Evolutionary conservation across 169 alveolate species (phyloP), one percentile per base, ranked within the genome.

Genomic region (Eimeria sp.): DNA sequence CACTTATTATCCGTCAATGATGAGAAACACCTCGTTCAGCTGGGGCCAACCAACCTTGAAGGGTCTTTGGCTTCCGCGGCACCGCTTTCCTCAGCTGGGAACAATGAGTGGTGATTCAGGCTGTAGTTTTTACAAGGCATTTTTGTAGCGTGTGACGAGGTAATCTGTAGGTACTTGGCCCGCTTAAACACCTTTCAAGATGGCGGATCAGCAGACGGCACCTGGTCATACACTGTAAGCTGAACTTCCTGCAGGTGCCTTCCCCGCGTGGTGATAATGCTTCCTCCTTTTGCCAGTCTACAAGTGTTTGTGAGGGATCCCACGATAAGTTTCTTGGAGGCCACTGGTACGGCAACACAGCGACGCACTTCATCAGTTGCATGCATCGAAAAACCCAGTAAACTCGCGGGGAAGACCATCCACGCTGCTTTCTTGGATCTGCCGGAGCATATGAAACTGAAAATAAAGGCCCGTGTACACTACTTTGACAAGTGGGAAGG

Each of bases 401-500:
- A 95, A 52, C 91, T 95, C 74, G 97, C 95, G 40, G 95, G 91
- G n/a, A 95, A 40, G 71, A 58, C 58, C 30, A 94, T 85, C 49
- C 82, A 83, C 25, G 95, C 90, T 18, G 89, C 95, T 20, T 88
- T 60, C 49, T 72, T 83, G 74, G 85, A 95, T 40, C 25, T 95
- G 64, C 96, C 97, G 2, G 46, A 49, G n/a, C 97, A 95, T 33
- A 40, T 30, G 43, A 60, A 91, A 60, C 80, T 95, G 95, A 80
- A 60, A 37, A 27, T 95, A 54, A 90, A 68, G 54, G 96, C 95
- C 46, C 96, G 97, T 13, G 93, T 91, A 13, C 97, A 95, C 83
- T 95, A 54, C 83, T 93, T 95, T 83, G 97, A 95, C 82, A 80
- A 95, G 68, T 95, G 97, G 97, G 85, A 89, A 37, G 97, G 97